These are phyloP conservation scores for Erigeron philadelphicus DNA, from an alignment of 140 eudicot genomes.

Conservation along the genomic window DNA sequence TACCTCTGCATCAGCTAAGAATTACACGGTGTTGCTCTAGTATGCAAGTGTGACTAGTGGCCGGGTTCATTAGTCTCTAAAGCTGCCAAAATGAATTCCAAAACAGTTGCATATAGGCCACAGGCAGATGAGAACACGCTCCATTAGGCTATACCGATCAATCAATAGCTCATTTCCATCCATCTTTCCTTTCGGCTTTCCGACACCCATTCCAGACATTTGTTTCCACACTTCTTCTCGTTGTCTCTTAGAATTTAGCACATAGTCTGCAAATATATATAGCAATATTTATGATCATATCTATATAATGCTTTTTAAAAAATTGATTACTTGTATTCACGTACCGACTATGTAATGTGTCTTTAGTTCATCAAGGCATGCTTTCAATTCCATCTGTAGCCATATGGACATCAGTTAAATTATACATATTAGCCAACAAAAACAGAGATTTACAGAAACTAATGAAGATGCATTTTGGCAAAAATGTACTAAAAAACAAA, in stretches of 20 bases:
- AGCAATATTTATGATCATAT: conserved; percentile 1
- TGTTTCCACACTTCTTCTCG: not conserved
- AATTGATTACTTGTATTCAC: not conserved
- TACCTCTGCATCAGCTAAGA: too few species aligned
- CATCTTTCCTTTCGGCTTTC: too few species aligned
- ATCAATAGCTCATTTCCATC: conserved; percentile 2
- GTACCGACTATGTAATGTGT: conserved; percentile 2
- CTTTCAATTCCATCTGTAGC: conserved; percentile 7
- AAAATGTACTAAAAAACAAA: too few species aligned
- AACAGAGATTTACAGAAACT: too few species aligned
- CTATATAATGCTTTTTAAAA: not conserved
- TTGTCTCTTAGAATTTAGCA: not conserved
- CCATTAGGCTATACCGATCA: not conserved
- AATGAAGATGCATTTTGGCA: too few species aligned
- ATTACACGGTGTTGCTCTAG: too few species aligned
- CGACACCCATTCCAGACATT: not conserved
- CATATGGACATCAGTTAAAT: not conserved
- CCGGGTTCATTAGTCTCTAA: too few species aligned
- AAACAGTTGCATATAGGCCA: too few species aligned
- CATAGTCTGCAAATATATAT: conserved; percentile 2
- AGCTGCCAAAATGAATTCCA: too few species aligned
- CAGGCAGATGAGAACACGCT: too few species aligned
- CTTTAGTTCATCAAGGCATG: conserved; percentile 4
- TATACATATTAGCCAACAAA: too few species aligned
- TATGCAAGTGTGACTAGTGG: too few species aligned